Conservation (phyloP, 805 yeast genomes). For the Yamadazyma laniorum region DNA sequence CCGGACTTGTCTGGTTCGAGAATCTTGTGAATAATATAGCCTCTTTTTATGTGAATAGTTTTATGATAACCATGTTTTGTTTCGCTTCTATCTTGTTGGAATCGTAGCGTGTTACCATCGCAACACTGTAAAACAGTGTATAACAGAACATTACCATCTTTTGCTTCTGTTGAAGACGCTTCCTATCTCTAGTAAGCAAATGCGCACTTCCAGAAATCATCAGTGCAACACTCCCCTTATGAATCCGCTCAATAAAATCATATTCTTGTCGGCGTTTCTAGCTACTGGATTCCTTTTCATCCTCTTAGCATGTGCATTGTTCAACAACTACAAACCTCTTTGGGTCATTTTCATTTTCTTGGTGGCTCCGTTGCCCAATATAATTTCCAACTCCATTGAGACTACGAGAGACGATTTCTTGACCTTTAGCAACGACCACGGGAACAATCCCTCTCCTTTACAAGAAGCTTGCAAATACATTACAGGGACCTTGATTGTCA, state of each 20-base stretch:
- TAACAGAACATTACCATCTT: too few species aligned
- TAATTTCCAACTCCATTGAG: conserved; percentile 36
- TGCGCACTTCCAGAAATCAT: too few species aligned
- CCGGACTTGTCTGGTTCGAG: too few species aligned
- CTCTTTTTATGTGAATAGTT: not conserved
- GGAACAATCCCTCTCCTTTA: conserved; percentile 34
- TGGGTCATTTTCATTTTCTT: conserved; percentile 45
- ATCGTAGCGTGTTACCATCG: too few species aligned
- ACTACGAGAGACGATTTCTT: conserved; percentile 41
- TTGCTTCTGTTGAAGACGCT: too few species aligned
- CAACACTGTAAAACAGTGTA: too few species aligned
- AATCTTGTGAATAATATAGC: too few species aligned
- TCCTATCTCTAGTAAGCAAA: too few species aligned
- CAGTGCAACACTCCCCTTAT: conserved; percentile 16
- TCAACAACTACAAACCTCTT: conserved; percentile 39
- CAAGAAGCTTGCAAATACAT: conserved; percentile 38
- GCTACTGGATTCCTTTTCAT: conserved; percentile 46
- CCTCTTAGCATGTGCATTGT: conserved; percentile 45
- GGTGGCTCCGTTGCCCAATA: conserved; percentile 46
- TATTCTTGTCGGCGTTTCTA: conserved; percentile 44
- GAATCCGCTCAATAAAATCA: conserved; percentile 48
- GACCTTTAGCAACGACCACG: conserved; percentile 42
- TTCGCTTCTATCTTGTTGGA: too few species aligned
- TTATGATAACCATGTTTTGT: not conserved
- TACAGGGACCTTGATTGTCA: conserved; percentile 41